Evolutionary conservation across 139 green algal species (phyloP).

Genomic region (Chlorella sp.): DNA sequence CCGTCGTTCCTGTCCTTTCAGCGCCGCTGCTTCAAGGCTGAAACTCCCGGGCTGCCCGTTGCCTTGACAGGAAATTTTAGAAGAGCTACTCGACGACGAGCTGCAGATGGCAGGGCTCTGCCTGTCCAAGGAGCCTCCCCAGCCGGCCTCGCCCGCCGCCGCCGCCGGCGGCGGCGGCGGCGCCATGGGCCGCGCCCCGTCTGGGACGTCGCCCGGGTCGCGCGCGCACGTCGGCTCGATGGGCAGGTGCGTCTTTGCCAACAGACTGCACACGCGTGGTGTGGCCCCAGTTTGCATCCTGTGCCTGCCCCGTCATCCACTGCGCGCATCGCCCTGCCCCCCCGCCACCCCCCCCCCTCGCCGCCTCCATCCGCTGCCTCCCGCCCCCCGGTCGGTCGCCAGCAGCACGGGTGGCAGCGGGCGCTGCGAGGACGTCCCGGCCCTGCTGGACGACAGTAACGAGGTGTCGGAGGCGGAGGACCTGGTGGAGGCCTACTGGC

Average conservation of each 20-base stretch:
- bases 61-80: slow-evolving; percentile 25
- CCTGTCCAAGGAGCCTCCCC: not conserved
- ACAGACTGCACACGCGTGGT: no score
- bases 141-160: not conserved
- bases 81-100: slow-evolving; percentile 34
- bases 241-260: no score
- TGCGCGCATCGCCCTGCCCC: no score
- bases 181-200: not conserved
- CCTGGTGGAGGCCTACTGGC: slow-evolving; percentile 37
- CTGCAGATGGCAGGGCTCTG: slow-evolving; percentile 28
- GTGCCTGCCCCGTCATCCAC: no score
- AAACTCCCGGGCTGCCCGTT: no score
- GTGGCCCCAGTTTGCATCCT: no score
- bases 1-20: not conserved
- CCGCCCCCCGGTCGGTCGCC: no score
- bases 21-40: no score
- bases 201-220: no score
- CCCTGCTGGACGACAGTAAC: not conserved
- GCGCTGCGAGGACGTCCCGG: not conserved
- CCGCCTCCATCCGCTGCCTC: no score
- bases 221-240: no score
- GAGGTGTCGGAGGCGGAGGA: slow-evolving; percentile 28
- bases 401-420: not conserved
- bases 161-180: not conserved
- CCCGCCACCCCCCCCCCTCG: no score